Conservation (phyloP, 2,329 filamentous ascomycete genomes). For the Penicillium polonicum region DNA sequence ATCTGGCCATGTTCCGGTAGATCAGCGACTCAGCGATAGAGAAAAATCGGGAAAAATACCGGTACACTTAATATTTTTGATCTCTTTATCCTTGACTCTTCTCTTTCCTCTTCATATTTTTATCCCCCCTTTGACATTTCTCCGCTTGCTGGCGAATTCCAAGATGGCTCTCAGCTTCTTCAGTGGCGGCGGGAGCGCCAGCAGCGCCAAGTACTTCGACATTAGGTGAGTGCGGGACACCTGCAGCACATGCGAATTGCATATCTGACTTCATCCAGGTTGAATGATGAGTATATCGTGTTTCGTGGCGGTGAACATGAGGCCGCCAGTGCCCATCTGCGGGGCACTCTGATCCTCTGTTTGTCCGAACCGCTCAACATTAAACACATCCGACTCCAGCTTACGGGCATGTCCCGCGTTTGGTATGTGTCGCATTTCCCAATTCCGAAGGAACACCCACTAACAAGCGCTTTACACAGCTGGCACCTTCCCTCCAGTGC, state of each 20-base stretch:
- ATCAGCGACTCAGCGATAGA: slow-evolving; percentile 32
- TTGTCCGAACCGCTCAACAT: slow-evolving; percentile 67
- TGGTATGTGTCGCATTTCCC: slow-evolving; percentile 53
- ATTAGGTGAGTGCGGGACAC: slow-evolving; percentile 41
- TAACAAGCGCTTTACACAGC: slow-evolving; percentile 16
- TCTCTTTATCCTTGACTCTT: slow-evolving; percentile 2
- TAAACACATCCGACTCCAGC: slow-evolving; percentile 69
- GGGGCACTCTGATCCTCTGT: slow-evolving; percentile 72
- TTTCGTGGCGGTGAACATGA: slow-evolving; percentile 74
- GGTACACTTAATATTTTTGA: slow-evolving; percentile 14
- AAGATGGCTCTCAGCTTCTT: slow-evolving; percentile 50
- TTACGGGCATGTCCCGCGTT: slow-evolving; percentile 68
- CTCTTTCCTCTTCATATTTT: background rate
- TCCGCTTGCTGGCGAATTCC: slow-evolving; percentile 16
- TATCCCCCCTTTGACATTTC: slow-evolving; percentile 7
- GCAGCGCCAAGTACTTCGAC: slow-evolving; percentile 51
- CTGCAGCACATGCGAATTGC: slow-evolving; percentile 3
- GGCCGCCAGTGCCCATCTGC: slow-evolving; percentile 71
- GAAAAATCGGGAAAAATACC: slow-evolving; percentile 18
- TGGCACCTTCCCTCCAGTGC: slow-evolving; percentile 41
- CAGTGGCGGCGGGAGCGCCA: slow-evolving; percentile 42
- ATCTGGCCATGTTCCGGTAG: slow-evolving; percentile 41
- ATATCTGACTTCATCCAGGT: slow-evolving; percentile 48
- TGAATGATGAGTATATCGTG: slow-evolving; percentile 76
- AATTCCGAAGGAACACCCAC: background rate